Conservation (phyloP, 805 yeast species). For the Pichia eremophila region DNA sequence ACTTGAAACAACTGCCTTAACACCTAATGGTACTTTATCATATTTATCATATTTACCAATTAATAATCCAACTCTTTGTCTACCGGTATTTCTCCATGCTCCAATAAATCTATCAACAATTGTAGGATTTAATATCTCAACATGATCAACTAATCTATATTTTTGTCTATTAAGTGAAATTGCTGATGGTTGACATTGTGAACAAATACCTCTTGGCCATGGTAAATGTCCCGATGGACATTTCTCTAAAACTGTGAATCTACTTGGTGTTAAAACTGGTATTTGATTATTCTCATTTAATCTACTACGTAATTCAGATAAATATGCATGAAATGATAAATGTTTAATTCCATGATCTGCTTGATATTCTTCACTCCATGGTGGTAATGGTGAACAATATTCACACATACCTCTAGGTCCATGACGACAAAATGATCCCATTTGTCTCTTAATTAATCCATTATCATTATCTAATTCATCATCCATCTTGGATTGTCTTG, state of each 20-base stretch:
- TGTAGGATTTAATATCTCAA: constrained; percentile 71
- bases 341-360: constrained; percentile 76
- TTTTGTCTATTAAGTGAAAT: constrained; percentile 84
- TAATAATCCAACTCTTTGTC: constrained; percentile 78
- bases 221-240: constrained; percentile 83
- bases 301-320: constrained; percentile 60
- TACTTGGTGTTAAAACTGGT: constrained; percentile 67
- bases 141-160: constrained; percentile 96
- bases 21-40: constrained; percentile 82
- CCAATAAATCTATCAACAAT: constrained; percentile 80
- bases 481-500: constrained; percentile 57
- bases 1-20: constrained; percentile 88
- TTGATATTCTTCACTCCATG: constrained; percentile 79
- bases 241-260: constrained; percentile 50
- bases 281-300: constrained; percentile 57
- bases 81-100: constrained; percentile 82
- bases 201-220: constrained; percentile 92
- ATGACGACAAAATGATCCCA: constrained; percentile 67
- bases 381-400: constrained; percentile 90
- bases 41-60: constrained; percentile 75
- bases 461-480: constrained; percentile 49
- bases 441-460: constrained; percentile 64
- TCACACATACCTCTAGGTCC: constrained; percentile 97
- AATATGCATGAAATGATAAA: constrained; percentile 73
- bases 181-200: constrained; percentile 94